Conservation (phyloP, 306 rosid species). For the Alnus rubra region DNA sequence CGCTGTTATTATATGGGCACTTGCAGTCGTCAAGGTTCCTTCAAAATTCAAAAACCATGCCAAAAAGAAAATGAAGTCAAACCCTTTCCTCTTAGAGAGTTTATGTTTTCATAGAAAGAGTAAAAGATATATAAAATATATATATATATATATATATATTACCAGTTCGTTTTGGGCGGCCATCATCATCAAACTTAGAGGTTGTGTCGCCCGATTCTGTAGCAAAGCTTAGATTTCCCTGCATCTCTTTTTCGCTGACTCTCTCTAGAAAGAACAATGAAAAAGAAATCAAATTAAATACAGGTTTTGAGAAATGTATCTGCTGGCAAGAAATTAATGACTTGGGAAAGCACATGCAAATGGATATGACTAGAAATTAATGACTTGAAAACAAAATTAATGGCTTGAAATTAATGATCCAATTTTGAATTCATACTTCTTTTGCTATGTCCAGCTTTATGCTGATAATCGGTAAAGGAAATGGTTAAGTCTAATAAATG, state of each 20-base stretch:
- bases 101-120: background rate
- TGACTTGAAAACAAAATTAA: no score
- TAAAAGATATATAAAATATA: no score
- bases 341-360: background rate
- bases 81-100: background rate
- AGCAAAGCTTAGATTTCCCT: background rate
- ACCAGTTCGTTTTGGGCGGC: conserved; percentile 39
- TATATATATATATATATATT: background rate
- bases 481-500: no score
- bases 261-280: background rate
- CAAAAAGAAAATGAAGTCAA: background rate
- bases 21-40: conserved; percentile 51
- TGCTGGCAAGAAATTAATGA: no score
- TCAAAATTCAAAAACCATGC: background rate
- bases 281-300: no score
- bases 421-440: background rate
- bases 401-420: no score
- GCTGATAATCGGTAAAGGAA: no score
- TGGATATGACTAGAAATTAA: background rate
- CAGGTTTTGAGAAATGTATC: no score
- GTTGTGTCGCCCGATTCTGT: background rate
- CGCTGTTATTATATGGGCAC: conserved; percentile 51
- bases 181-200: conserved; percentile 46
- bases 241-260: background rate
- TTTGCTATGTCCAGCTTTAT: no score